A percentile compares a stretch with the other conserved stretches of the same genome.
Conservation (phyloP, 129 eudicot species). For the Centrapalus pauciflorus region DNA sequence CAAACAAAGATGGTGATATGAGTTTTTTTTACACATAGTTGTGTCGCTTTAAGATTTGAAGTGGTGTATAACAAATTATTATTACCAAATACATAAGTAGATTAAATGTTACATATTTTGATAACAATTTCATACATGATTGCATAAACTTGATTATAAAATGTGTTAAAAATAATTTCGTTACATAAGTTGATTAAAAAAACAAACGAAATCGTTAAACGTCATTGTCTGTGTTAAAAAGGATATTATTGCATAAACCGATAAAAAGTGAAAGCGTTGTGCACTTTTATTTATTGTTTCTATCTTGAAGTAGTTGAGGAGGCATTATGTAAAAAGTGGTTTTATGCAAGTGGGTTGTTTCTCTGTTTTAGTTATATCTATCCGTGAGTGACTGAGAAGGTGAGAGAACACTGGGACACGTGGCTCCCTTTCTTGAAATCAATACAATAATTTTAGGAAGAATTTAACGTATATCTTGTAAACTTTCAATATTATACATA, state of each 20-base stretch:
- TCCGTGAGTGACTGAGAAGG: constrained; percentile 29
- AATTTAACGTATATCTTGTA: not conserved
- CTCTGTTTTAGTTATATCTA: constrained; percentile 12
- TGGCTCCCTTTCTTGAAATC: not conserved
- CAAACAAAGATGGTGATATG: too few species aligned
- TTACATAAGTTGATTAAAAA: not conserved
- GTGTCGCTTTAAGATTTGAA: too few species aligned
- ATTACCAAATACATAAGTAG: too few species aligned
- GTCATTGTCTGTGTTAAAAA: too few species aligned
- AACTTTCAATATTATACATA: too few species aligned
- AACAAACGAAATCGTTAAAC: not conserved
- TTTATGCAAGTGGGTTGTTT: constrained; percentile 29
- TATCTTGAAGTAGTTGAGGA: constrained; percentile 22
- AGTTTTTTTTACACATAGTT: too few species aligned
- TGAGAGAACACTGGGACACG: constrained; percentile 16
- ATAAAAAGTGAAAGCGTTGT: not conserved
- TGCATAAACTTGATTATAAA: not conserved
- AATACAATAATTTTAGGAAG: not conserved
- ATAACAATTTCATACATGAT: too few species aligned
- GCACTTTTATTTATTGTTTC: not conserved
- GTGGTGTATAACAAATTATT: too few species aligned
- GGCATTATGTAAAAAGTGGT: constrained; percentile 19
- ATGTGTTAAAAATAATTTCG: not conserved
- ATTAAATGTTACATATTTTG: too few species aligned
- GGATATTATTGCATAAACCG: too few species aligned